These are phyloP conservation scores for Penicillium sp. DNA, from an alignment of 2,329 filamentous ascomycete genomes.

Conservation along the genomic window DNA sequence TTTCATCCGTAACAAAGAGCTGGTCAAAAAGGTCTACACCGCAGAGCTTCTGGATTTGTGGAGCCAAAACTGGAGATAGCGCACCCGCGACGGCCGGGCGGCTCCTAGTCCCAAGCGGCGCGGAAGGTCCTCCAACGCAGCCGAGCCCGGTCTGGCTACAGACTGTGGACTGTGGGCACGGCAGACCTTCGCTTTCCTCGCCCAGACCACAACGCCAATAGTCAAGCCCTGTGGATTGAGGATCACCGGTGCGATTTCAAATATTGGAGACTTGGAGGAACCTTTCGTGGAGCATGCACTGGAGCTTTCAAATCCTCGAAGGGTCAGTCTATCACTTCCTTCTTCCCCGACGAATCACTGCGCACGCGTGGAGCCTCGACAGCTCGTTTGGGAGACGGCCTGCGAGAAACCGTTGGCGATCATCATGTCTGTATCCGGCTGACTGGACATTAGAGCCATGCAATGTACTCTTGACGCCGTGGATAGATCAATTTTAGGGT, in stretches of 20 bases:
- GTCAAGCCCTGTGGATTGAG: neutral
- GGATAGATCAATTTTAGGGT: neutral
- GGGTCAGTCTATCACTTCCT: neutral
- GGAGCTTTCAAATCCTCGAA: neutral
- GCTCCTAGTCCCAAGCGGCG: conserved; percentile 22
- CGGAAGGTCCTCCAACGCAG: conserved; percentile 19
- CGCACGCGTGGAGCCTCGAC: neutral
- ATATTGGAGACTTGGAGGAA: neutral
- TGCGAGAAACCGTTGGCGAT: conserved; percentile 26
- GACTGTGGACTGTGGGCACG: neutral
- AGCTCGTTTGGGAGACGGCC: conserved; percentile 1
- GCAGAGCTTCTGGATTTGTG: conserved; percentile 7
- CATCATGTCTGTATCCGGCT: conserved; percentile 17
- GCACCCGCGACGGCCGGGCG: conserved; percentile 25
- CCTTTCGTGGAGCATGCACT: neutral
- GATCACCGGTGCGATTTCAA: conserved; percentile 11
- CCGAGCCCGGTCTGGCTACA: conserved; percentile 5
- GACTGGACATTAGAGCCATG: neutral
- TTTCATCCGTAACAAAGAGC: neutral
- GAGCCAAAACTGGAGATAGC: conserved; percentile 22
- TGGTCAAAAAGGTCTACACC: neutral
- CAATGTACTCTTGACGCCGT: neutral
- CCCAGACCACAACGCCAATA: conserved; percentile 1
- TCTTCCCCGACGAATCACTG: conserved; percentile 23
- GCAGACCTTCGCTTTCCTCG: neutral